phyloP scores from a whole-genome alignment of 2,329 filamentous ascomycete genomes.

The Fusarium proliferatum region DNA sequence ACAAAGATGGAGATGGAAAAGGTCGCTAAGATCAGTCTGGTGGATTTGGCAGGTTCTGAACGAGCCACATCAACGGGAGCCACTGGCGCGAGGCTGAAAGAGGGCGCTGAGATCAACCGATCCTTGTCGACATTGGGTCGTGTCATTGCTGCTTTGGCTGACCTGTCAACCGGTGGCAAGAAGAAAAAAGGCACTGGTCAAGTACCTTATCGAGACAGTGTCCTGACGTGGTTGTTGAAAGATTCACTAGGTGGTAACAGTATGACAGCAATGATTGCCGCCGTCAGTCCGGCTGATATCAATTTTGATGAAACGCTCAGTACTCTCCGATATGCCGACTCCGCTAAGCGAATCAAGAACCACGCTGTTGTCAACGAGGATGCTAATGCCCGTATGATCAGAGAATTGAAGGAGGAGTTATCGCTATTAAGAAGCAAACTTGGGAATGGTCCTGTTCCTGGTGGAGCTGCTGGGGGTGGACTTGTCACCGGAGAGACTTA shows the following conservation, averaged over 20 bases:
- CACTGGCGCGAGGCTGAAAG: conserved; percentile 92
- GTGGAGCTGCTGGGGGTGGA: conserved; percentile 59
- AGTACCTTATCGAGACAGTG: conserved; percentile 96
- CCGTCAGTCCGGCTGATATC: conserved; percentile 97
- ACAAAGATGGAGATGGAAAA: conserved; percentile 98
- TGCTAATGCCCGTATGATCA: conserved; percentile 98
- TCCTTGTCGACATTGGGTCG: conserved; percentile 95
- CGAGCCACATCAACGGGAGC: conserved; percentile 97
- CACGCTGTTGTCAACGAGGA: conserved; percentile 99
- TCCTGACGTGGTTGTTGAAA: conserved; percentile 96
- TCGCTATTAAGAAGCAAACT: conserved; percentile 88
- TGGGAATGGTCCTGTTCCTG: conserved; percentile 61
- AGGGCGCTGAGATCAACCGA: conserved; percentile 98
- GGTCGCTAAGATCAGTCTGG: conserved; percentile 96
- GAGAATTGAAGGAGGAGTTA: conserved; percentile 95
- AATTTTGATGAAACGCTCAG: conserved; percentile 98
- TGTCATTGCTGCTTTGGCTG: conserved; percentile 95
- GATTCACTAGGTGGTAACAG: conserved; percentile 98
- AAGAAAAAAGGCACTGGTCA: conserved; percentile 76
- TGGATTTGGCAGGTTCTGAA: conserved; percentile 97
- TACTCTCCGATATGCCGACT: conserved; percentile 95
- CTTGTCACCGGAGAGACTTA: conserved; percentile 83
- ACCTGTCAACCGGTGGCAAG: conserved; percentile 87
- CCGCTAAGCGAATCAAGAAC: conserved; percentile 99
- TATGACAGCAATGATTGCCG: conserved; percentile 99